Percentiles rank a stretch among this genome's conserved stretches.
These are phyloP conservation scores for Lasiosphaeris hirsuta DNA, from an alignment of 495 filamentous ascomycete genomes.

Conservation along the genomic window DNA sequence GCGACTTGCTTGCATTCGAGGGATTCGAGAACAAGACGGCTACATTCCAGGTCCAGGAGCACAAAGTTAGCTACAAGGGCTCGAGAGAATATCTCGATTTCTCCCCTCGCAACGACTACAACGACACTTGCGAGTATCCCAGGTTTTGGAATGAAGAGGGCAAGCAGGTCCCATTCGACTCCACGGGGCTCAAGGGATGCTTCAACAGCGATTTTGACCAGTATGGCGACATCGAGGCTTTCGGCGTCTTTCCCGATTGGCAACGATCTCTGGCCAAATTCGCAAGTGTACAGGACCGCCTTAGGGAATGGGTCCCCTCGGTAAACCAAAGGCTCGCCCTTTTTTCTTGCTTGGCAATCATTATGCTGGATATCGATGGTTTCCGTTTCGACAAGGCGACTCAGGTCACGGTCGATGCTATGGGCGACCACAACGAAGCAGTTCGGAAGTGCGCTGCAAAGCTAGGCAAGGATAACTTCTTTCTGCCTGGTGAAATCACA, in stretches of 20 bases:
- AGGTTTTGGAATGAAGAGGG: constrained; percentile 64
- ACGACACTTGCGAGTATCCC: constrained; percentile 58
- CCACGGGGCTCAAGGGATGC: constrained; percentile 53
- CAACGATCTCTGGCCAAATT: constrained; percentile 64
- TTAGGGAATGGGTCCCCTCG: constrained; percentile 66
- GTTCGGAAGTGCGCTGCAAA: constrained; percentile 53
- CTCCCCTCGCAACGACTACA: constrained; percentile 49
- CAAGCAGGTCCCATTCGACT: constrained; percentile 40
- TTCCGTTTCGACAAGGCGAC: constrained; percentile 68
- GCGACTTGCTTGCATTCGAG: constrained; percentile 64
- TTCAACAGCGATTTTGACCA: constrained; percentile 65
- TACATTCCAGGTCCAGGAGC: constrained; percentile 53
- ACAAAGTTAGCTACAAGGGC: constrained; percentile 56
- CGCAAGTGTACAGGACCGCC: constrained; percentile 67
- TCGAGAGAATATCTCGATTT: constrained; percentile 62
- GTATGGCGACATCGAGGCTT: constrained; percentile 65
- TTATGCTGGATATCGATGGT: constrained; percentile 63
- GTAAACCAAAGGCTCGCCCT: constrained; percentile 57
- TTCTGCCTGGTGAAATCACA: constrained; percentile 62
- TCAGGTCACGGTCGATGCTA: constrained; percentile 60
- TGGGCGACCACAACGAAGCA: constrained; percentile 53
- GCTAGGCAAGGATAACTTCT: constrained; percentile 62
- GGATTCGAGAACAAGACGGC: constrained; percentile 61
- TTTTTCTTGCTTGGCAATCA: constrained; percentile 66
- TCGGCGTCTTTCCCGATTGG: constrained; percentile 66